Evolutionary conservation across 495 filamentous ascomycete species (phyloP), one percentile per base, ranked within the genome.

Genomic region (Margaritispora aquatica): DNA sequence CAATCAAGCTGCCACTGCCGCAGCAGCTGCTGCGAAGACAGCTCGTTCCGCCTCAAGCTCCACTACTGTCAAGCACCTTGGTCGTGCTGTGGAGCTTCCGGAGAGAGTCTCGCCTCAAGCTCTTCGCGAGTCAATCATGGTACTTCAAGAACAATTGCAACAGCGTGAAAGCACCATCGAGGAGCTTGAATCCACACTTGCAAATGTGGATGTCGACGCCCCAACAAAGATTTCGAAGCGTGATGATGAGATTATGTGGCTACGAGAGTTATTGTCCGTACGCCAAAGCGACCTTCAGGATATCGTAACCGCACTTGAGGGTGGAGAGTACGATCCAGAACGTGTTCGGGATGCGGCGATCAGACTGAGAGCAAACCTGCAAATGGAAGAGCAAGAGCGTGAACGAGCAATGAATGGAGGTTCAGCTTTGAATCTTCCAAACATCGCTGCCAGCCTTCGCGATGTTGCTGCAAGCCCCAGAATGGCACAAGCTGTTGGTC

Each of bases 371-470:
- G 88, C 95, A 20, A 97, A 94, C 65, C 79, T 98, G 19, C 89
- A 97, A 70, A 98, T 98, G 94, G 92, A 97, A 66, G 89, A 89
- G 70, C 90, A 96, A 67, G 94, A 96, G 69, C 88, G 87, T 20
- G 95, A 97, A 66, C 77, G 88, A n/a, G 79, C 78, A 2, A 77
- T 80, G 75, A 81, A 82, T 55, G 80, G 87, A 4, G 77, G 74
- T 8, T 78, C 76, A 5, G 75, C 78, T 17, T 72, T 82, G 55
- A 77, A 72, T 60, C 63, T 80, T 21, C 79, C 78, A 9, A 79
- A 79, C 60, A 79, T 81, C 47, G 79, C 80, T 2, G 77, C 77
- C 5, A 76, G 70, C 26, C 76, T 82, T 53, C 71, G 74, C 44
- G 74, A 76, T 46, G 52, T 54, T 22, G 81, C 90, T 24, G 82